Base-by-base conservation (phyloP, 139 green algal genomes). In the Chlamydomonas asymmetrica region DNA sequence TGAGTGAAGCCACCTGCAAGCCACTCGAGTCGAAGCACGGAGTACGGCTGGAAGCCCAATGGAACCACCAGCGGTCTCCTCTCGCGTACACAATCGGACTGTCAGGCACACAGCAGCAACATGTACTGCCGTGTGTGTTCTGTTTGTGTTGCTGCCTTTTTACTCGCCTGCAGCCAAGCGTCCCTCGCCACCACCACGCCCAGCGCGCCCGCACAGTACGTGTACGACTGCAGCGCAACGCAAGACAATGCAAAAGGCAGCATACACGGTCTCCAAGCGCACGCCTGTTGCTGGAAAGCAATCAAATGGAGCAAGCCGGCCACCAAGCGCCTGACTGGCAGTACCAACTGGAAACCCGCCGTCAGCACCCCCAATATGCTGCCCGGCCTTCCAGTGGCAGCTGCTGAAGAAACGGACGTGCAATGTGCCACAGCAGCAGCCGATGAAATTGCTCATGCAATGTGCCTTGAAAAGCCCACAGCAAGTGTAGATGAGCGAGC, bases 81-180 rank as follows among this genome's bases (percentile, higher is more conserved):
- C n/a, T n/a, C n/a, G n/a, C n/a, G n/a, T n/a, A n/a, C n/a, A n/a
- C n/a, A n/a, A n/a, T n/a, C n/a, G n/a, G n/a, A n/a, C n/a, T n/a
- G n/a, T n/a, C n/a, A n/a, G n/a, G n/a, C n/a, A n/a, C n/a, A n/a
- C n/a, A n/a, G n/a, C n/a, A n/a, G n/a, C n/a, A n/a, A n/a, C n/a
- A n/a, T n/a, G n/a, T n/a, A n/a, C n/a, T n/a, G n/a, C n/a, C n/a
- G n/a, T n/a, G n/a, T n/a, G n/a, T n/a, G n/a, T n/a, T n/a, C n/a
- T n/a, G n/a, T n/a, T n/a, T n/a, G n/a, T n/a, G n/a, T n/a, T n/a
- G n/a, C n/a, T n/a, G n/a, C n/a, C n/a, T n/a, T n/a, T n/a, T n/a
- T n/a, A n/a, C n/a, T n/a, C n/a, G 83, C 83, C 25, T 75, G 75
- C 29, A 97, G 74, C 68, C 92, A 95, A 2, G 81, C 88, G 41